Base-by-base conservation (phyloP, 768 basidiomycete species). In the Mycena capillaripes region DNA sequence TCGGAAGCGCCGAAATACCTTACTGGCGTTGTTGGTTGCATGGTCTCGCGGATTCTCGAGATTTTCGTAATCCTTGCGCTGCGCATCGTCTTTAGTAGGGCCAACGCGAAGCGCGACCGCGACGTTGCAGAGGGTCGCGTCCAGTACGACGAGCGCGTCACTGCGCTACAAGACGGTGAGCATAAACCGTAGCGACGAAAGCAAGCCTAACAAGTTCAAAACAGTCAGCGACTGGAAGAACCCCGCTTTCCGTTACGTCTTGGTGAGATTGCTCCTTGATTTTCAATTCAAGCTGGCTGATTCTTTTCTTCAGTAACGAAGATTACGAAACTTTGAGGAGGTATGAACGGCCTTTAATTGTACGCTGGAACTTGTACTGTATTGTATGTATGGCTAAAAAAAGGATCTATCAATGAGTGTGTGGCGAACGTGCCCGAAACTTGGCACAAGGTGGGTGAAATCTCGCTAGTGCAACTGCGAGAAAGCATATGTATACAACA, bases 161-260 rank as follows among this genome's bases (percentile, higher is more conserved):
- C 72, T 8, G 57, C 48, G 6, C 62, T 78, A 42, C 71, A 76
- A 44, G 78, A 78, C 65, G n/a, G n/a, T n/a, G n/a, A n/a, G n/a
- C n/a, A n/a, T n/a, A n/a, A n/a, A n/a, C n/a, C n/a, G n/a, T n/a
- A n/a, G n/a, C n/a, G n/a, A n/a, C n/a, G n/a, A n/a, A n/a, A n/a
- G n/a, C n/a, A n/a, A n/a, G n/a, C n/a, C n/a, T n/a, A n/a, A n/a
- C n/a, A n/a, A n/a, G n/a, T n/a, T n/a, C n/a, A n/a, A n/a, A n/a
- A n/a, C n/a, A n/a, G 60, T 78, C 8, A 75, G 75, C 1, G 77
- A 79, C 46, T 79, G 78, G 78, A 77, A 79, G 60, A 79, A 79
- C 38, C 78, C 75, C 5, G 76, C 78, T 4, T 78, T 79, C 72
- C 70, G 78, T 21, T 78, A 78, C 52, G 61, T 78, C 38, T 69